Evolutionary conservation across 345 rosid species (phyloP), one percentile per base, ranked within the genome.

Genomic region (Lumnitzera littorea): DNA sequence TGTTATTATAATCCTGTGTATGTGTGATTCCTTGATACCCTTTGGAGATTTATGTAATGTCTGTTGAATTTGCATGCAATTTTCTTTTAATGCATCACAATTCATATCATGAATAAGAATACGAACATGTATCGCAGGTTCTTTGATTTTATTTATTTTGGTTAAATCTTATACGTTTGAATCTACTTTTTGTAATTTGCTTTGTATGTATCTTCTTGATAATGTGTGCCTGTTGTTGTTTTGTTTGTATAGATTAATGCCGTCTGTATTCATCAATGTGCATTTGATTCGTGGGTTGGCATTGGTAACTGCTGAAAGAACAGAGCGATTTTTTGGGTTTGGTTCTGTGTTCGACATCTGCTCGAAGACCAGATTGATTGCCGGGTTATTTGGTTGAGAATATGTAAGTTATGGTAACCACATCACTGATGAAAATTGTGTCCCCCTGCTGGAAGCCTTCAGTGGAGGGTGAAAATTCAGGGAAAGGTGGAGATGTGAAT

Each of bases 361-460:
- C 73, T 53, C 67, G 3, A n/a, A 64, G 65, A 63, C 67, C 65
- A 79, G 64, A 76, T 80, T 73, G 77, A 78, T 82, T 63, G 82
- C 80, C 51, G 88, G 86, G 71, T 82, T 71, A 60, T 78, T 83
- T 71, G 91, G 79, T 70, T 68, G 75, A 82, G 76, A 74, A 68
- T 76, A 84, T 88, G 91, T 88, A 70, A 90, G 86, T 72, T 66
- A 91, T 91, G 99, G 89, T 91, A 70, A 72, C 96, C 3, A 68
- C 71, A 50, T 60, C 91, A 55, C 63, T 88, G 51, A 75, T 86
- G 83, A 74, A 81, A 63, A 69, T 91, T 71, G 83, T 95, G 64
- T 74, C 91, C 24, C 84, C 88, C 46, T 95, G 99, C 76, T 95
- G 96, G 97, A 91, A 69, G 70, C 86, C 96, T 69, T 83, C 84